These are phyloP conservation scores for Nemania bipapillata DNA, from an alignment of 2,329 filamentous ascomycete genomes.

Conservation along the genomic window DNA sequence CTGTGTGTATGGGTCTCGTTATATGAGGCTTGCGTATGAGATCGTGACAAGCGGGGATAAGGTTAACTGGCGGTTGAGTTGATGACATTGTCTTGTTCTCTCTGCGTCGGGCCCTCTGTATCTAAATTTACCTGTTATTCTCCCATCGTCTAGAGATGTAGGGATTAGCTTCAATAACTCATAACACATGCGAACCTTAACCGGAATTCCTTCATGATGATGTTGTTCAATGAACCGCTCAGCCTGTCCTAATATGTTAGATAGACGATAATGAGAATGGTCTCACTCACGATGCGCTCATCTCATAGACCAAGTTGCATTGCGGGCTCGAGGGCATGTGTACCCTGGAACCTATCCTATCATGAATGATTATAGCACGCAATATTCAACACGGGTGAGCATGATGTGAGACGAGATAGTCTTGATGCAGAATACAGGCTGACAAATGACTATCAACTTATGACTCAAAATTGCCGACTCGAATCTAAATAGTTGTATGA, in stretches of 20 bases:
- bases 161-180: neutral
- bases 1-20: slow-evolving; percentile 7
- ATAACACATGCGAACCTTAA: neutral
- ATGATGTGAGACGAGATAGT: neutral
- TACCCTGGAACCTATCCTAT: neutral
- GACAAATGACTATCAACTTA: neutral
- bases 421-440: slow-evolving; percentile 4
- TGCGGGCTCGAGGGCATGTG: neutral
- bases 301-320: neutral
- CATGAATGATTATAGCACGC: neutral
- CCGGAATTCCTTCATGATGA: neutral
- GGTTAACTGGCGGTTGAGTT: neutral
- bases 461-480: neutral
- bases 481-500: slow-evolving; percentile 5
- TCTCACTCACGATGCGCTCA: neutral
- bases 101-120: neutral
- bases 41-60: neutral
- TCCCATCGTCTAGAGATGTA: neutral
- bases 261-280: neutral
- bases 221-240: neutral
- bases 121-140: neutral
- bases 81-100: slow-evolving; percentile 2
- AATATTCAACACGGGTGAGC: neutral
- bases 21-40: neutral
- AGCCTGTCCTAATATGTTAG: neutral